A percentile compares a stretch with the other conserved stretches of the same genome.
phyloP scores from a whole-genome alignment of 371 early-diverging fungal genomes.

The Mucor irregularis region DNA sequence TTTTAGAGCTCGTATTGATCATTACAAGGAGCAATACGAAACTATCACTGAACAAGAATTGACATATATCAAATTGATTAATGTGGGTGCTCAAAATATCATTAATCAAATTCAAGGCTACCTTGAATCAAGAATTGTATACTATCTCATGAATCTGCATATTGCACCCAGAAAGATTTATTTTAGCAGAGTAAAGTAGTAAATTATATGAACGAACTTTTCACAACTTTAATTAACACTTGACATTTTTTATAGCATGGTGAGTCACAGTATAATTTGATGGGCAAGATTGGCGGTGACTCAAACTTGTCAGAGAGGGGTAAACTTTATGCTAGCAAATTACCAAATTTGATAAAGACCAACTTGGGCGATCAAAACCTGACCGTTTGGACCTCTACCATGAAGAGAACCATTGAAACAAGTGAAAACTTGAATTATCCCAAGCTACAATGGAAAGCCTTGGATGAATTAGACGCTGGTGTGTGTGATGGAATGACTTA shows the following conservation, averaged over 20 bases:
- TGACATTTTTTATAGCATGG: slow-evolving; percentile 69
- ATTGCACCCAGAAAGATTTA: slow-evolving; percentile 92
- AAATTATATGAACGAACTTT: neutral
- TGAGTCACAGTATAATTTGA: slow-evolving; percentile 86
- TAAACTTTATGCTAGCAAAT: slow-evolving; percentile 73
- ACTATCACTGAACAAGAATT: slow-evolving; percentile 75
- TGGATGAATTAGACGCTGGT: slow-evolving; percentile 97
- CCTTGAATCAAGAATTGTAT: slow-evolving; percentile 92
- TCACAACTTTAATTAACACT: no score
- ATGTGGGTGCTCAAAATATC: slow-evolving; percentile 89
- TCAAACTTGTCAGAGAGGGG: slow-evolving; percentile 90
- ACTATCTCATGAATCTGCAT: slow-evolving; percentile 98
- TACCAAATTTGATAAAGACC: slow-evolving; percentile 80
- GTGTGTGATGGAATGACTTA: slow-evolving; percentile 98
- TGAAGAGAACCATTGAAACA: slow-evolving; percentile 91
- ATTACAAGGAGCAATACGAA: slow-evolving; percentile 91
- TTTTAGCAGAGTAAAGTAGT: slow-evolving; percentile 67
- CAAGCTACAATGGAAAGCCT: slow-evolving; percentile 93
- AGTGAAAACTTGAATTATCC: slow-evolving; percentile 73
- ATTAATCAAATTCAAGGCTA: slow-evolving; percentile 93
- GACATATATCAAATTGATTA: slow-evolving; percentile 91
- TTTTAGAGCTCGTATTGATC: slow-evolving; percentile 83
- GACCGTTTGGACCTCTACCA: slow-evolving; percentile 96
- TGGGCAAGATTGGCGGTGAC: slow-evolving; percentile 95
- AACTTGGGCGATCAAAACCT: slow-evolving; percentile 71